Base-by-base conservation (phyloP, 768 basidiomycete genomes). In the Hemileccinum impolitum region DNA sequence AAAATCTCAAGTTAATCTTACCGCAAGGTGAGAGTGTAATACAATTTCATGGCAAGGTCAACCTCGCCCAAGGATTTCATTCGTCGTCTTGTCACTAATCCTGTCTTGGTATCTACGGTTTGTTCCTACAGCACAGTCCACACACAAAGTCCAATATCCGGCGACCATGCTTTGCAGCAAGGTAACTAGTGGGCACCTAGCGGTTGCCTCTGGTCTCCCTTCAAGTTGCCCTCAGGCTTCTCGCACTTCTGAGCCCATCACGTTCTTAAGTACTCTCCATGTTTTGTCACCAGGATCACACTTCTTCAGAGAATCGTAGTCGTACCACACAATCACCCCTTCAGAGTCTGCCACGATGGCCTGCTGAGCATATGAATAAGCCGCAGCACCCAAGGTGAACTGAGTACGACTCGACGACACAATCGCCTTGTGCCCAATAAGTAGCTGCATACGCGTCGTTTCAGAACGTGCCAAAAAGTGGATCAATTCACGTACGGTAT, bases 241-340 rank as follows among this genome's bases (percentile, higher is more conserved):
- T 47, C 50, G 54, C 25, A 53, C 54, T 43, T 58, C 61, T 4
- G 61, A 45, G 3, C 43, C 36, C 61, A 59, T 59, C 18, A 49
- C 49, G 8, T 59, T 47, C 34, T 34, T 67, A 26, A 67, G 57
- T 7, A 68, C 69, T 30, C 70, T 67, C 60, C 71, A 69, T 4
- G 70, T 65, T 31, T 72, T 71, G 48, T 80, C 75, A 0, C 79
- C 81, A 6, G 86, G 85, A 56, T 77, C 75, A 51, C 78, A 80
- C 64, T 86, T 89, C 64, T 67, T 74, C 45, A 86, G 72, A 15
- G 55, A 71, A 48, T 86, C 82, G 54, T 90, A 89, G 62, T 90
- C 83, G 52, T 87, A 90, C 87, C 87, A 90, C 9, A 87, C 87
- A 17, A 86, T 59, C 3, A 76, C 73, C 48, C 82, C 79, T 55